These are phyloP conservation scores for Beauveria caledonica DNA, from an alignment of 2,329 filamentous ascomycete species.

Conservation along the genomic window DNA sequence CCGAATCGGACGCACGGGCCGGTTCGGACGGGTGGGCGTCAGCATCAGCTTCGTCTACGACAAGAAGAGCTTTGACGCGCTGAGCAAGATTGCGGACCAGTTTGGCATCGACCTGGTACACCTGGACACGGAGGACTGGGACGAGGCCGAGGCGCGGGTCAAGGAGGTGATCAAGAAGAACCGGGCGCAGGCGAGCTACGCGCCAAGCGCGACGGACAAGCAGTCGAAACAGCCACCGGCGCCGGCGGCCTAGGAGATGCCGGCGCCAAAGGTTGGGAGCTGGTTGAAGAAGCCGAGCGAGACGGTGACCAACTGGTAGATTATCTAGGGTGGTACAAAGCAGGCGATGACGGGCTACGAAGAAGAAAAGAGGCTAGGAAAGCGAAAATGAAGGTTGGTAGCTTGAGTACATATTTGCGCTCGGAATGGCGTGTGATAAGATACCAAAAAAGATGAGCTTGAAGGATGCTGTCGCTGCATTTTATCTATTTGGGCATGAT, in stretches of 20 bases:
- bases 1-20: constrained; percentile 92
- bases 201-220: constrained; percentile 35
- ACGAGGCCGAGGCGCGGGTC: constrained; percentile 74
- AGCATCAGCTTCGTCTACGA: constrained; percentile 93
- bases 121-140: constrained; percentile 83
- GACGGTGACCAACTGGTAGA: neutral
- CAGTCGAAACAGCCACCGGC: neutral
- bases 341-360: too few relatives aligned
- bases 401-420: constrained; percentile 2
- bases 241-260: constrained; percentile 22
- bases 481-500: neutral
- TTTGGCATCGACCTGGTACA: constrained; percentile 76
- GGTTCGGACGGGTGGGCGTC: constrained; percentile 93
- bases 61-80: constrained; percentile 67
- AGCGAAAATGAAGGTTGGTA: neutral
- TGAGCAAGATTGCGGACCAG: constrained; percentile 70
- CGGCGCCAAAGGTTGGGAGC: neutral
- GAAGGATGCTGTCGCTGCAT: neutral
- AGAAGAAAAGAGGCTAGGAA: neutral
- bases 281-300: neutral
- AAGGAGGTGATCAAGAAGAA: constrained; percentile 72
- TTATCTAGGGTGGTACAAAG: too few relatives aligned
- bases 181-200: constrained; percentile 47
- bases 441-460: constrained; percentile 7
- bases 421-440: neutral